These are phyloP conservation scores for Chlorella sp. DNA, from an alignment of 139 green algal species.

Conservation along the genomic window DNA sequence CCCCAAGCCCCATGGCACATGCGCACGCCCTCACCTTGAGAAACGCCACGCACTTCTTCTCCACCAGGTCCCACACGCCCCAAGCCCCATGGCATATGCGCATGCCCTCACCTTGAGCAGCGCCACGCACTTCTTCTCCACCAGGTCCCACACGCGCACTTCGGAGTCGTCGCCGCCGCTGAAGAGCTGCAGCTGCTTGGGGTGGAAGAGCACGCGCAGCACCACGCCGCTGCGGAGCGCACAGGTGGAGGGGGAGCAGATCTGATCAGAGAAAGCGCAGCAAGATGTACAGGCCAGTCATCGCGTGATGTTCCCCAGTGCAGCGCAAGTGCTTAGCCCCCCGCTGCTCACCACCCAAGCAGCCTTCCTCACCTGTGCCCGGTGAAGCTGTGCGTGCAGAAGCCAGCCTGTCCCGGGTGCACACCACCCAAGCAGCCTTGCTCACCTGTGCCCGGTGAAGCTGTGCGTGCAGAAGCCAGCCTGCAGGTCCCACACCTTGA, in stretches of 20 bases:
- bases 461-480: slow-evolving; percentile 83
- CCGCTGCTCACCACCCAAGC: not conserved
- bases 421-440: not conserved
- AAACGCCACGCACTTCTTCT: slow-evolving; percentile 49
- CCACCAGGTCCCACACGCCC: slow-evolving; percentile 74
- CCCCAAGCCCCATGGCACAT: too few species aligned
- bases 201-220: slow-evolving; percentile 77
- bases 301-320: too few species aligned
- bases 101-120: slow-evolving; percentile 32
- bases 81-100: too few species aligned
- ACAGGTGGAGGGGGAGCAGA: too few species aligned
- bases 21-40: slow-evolving; percentile 31
- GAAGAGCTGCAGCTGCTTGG: slow-evolving; percentile 71
- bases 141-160: slow-evolving; percentile 78
- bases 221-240: slow-evolving; percentile 37
- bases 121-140: slow-evolving; percentile 54
- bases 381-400: slow-evolving; percentile 86
- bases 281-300: too few species aligned
- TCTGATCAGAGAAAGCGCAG: too few species aligned
- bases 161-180: slow-evolving; percentile 63
- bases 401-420: slow-evolving; percentile 46
- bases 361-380: slow-evolving; percentile 49
- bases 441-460: slow-evolving; percentile 69
- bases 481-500: slow-evolving; percentile 71
- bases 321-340: too few species aligned